Evolutionary conservation across 2,329 filamentous ascomycete genomes (phyloP), one percentile per base, ranked within the genome.

Genomic region (Chlorencoelia australis): DNA sequence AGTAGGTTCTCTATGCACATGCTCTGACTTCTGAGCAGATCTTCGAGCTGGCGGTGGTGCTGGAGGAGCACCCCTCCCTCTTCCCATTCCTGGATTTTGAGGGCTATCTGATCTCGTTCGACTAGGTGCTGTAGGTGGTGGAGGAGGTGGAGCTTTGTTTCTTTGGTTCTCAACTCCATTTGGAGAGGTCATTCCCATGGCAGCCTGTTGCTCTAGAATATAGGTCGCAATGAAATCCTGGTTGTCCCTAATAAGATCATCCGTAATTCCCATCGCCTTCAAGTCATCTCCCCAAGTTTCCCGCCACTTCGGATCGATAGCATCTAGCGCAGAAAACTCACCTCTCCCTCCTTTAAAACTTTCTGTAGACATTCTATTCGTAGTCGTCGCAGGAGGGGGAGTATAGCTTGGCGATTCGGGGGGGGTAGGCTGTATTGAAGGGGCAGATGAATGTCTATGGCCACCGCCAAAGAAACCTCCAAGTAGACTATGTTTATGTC

Each of bases 211-310:
- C 40, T 76, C 63, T 45, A 68, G 69, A 42, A 80, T 59, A 49
- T 79, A 80, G 25, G 75, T 68, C 45, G 79, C 68, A 51, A 80
- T 80, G 45, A 80, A 80, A 48, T 79, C 74, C 50, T 80, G 75
- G 50, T 80, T 79, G 24, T 78, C 74, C 45, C 69, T 71, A 51
- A 80, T 80, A 44, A 79, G 74, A 46, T 79, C 75, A 48, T 79
- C 75, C 5, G 70, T 77, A 43, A 79, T 63, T 11, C 75, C 75
- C 59, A 77, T 76, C 30, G 71, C 61, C 39, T 66, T 71, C 36
- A 80, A 60, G 48, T 79, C 75, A 44, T 76, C 71, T 22, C 75
- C 75, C 59, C 78, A 79, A 46, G 75, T 72, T 47, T 76, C 73
- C 43, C 75, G 67, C 75, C 75, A 80, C 41, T 69, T 59, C 2